These are phyloP conservation scores for Colletotrichum australisinense DNA, from an alignment of 2,329 filamentous ascomycete species.

Conservation along the genomic window DNA sequence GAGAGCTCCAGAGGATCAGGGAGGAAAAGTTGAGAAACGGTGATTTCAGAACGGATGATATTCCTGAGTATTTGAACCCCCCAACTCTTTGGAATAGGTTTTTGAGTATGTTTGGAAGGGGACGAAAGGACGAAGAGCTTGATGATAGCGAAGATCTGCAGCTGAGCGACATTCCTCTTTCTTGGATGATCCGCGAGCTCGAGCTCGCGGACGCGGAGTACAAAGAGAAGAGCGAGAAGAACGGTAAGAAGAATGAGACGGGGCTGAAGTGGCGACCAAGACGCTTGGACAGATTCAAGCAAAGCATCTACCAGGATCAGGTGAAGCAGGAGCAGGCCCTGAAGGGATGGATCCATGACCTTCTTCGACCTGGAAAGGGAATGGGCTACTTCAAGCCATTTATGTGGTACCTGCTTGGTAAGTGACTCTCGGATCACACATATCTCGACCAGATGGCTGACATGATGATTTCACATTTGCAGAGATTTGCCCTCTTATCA, in stretches of 20 bases:
- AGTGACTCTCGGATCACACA: constrained; percentile 33
- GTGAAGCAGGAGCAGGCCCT: constrained; percentile 41
- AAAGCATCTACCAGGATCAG: constrained; percentile 14
- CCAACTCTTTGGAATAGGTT: neutral
- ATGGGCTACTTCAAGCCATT: constrained; percentile 50
- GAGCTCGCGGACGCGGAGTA: constrained; percentile 47
- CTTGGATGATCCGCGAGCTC: constrained; percentile 64
- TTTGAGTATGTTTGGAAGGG: neutral
- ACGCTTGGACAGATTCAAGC: constrained; percentile 41
- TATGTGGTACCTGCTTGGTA: constrained; percentile 56
- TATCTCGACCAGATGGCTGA: constrained; percentile 27
- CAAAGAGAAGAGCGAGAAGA: neutral
- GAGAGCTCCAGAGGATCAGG: neutral
- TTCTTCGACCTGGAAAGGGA: constrained; percentile 49
- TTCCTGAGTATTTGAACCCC: neutral
- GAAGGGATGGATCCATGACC: constrained; percentile 50
- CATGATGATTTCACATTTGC: neutral
- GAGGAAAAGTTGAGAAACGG: neutral
- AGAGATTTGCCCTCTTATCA: constrained; percentile 45
- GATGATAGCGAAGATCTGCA: constrained; percentile 48
- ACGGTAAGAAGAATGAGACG: neutral
- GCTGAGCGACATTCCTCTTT: constrained; percentile 61
- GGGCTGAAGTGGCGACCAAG: neutral
- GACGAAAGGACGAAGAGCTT: constrained; percentile 40
- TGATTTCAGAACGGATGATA: constrained; percentile 27